Percentiles rank a stretch among this genome's conserved stretches.
Conservation (phyloP, 495 filamentous ascomycete genomes). For the Letharia columbiana region DNA sequence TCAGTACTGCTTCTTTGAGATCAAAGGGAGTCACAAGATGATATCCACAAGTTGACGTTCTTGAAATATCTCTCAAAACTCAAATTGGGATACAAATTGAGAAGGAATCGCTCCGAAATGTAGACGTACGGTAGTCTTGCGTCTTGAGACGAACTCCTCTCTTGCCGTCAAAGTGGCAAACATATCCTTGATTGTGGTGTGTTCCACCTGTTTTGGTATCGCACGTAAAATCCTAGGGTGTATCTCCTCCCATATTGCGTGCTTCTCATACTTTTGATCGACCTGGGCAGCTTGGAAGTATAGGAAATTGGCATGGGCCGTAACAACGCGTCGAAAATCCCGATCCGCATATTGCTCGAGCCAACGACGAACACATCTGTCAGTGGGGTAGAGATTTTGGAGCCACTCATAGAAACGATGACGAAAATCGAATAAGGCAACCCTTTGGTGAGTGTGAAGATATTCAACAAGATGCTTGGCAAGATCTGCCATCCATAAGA, state of each 20-base stretch:
- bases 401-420: constrained; percentile 49
- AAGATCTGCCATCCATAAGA: constrained; percentile 59
- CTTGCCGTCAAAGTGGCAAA: constrained; percentile 14
- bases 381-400: constrained; percentile 30
- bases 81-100: too few species aligned
- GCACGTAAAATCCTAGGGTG: constrained; percentile 25
- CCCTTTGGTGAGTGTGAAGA: constrained; percentile 31
- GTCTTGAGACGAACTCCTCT: neutral
- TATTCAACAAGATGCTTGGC: constrained; percentile 63
- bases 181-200: neutral
- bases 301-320: constrained; percentile 51
- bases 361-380: constrained; percentile 41
- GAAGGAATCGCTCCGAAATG: too few species aligned
- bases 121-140: constrained; percentile 41
- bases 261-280: constrained; percentile 23
- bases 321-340: constrained; percentile 52
- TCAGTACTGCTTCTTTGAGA: too few species aligned
- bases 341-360: constrained; percentile 31
- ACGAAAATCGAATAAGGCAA: constrained; percentile 46
- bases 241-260: constrained; percentile 42
- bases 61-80: too few species aligned
- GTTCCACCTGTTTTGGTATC: constrained; percentile 17
- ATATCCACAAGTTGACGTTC: too few species aligned
- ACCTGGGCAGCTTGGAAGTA: constrained; percentile 47
- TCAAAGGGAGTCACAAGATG: too few species aligned